Base-by-base conservation (phyloP, 345 rosid genomes). In the Garcia nutans region DNA sequence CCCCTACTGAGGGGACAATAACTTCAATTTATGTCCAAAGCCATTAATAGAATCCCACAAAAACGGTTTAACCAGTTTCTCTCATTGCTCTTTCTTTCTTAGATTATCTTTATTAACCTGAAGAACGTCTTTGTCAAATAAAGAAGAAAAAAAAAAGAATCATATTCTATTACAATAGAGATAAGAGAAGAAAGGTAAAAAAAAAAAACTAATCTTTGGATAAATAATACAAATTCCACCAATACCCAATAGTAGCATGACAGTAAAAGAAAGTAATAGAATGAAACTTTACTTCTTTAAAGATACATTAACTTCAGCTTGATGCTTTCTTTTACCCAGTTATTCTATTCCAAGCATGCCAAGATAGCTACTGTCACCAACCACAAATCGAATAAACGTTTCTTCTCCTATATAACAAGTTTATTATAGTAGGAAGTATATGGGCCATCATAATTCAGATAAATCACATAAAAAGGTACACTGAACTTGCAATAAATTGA, bases 241-340 rank as follows among this genome's bases (percentile, higher is more conserved):
- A 55, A 41, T 19, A 0, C 26, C 3, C 42, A 54, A 41, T 19
- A 1, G 28, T 6, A 63, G 54, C 59, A 47, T 49, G 72, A 13
- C 41, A 68, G 44, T 42, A 45, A 44, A 68, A 67, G 45, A 59
- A 37, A 37, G 6, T 26, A 73, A 2, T 5, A 57, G 78, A 28
- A 65, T 6, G 15, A 52, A 45, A 62, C 81, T 60, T 83, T 80
- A 67, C 79, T 74, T 74, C 68, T 22, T 56, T 72, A 71, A 73
- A 60, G 49, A 71, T 79, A 58, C 71, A 71, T 77, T 59, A 61
- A 57, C 75, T 78, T 64, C 37, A 17, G 31, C 58, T 59, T 19
- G 49, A 73, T 75, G 74, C 82, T 77, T 49, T 33, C n/a, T 56
- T 61, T 74, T 59, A 11, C 12, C 67, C 13, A 66, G 62, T 65